These are phyloP conservation scores for Opeltia flavorubescens DNA, from an alignment of 495 filamentous ascomycete genomes.

Conservation along the genomic window DNA sequence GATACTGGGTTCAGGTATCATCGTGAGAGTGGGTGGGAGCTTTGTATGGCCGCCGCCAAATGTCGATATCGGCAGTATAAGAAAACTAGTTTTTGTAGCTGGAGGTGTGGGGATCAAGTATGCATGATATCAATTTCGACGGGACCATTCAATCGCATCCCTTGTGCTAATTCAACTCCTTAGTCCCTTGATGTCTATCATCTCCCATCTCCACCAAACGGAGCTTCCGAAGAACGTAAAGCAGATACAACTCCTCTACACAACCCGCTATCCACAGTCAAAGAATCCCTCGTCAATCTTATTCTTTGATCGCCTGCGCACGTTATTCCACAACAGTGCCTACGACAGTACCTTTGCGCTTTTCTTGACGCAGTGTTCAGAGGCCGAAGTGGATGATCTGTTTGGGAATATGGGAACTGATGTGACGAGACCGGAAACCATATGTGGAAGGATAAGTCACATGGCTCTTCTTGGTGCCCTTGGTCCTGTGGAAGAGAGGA, in stretches of 20 bases:
- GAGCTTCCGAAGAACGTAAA: conserved; percentile 4
- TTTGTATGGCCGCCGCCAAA: conserved; percentile 60
- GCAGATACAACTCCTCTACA: conserved; percentile 29
- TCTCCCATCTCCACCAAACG: conserved; percentile 30
- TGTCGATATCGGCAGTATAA: conserved; percentile 25
- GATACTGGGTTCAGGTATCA: conserved; percentile 43
- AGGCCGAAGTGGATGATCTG: background rate
- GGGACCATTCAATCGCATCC: background rate
- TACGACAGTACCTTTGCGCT: too few relatives aligned
- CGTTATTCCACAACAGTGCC: conserved; percentile 25
- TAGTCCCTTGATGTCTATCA: conserved; percentile 46
- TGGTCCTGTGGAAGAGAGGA: conserved; percentile 29
- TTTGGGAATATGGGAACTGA: too few relatives aligned
- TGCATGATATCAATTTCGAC: background rate
- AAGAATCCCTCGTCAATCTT: conserved; percentile 22
- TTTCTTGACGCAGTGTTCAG: background rate
- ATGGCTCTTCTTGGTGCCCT: conserved; percentile 35
- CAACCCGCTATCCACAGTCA: conserved; percentile 24
- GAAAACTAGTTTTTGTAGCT: conserved; percentile 56
- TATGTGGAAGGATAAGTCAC: conserved; percentile 30
- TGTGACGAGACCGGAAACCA: background rate
- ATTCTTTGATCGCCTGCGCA: conserved; percentile 39
- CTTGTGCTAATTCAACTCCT: background rate
- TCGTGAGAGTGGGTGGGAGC: conserved; percentile 61
- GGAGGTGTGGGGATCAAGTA: conserved; percentile 74